These are phyloP conservation scores for Cochlearia excelsa DNA, from an alignment of 345 rosid genomes.

Conservation along the genomic window DNA sequence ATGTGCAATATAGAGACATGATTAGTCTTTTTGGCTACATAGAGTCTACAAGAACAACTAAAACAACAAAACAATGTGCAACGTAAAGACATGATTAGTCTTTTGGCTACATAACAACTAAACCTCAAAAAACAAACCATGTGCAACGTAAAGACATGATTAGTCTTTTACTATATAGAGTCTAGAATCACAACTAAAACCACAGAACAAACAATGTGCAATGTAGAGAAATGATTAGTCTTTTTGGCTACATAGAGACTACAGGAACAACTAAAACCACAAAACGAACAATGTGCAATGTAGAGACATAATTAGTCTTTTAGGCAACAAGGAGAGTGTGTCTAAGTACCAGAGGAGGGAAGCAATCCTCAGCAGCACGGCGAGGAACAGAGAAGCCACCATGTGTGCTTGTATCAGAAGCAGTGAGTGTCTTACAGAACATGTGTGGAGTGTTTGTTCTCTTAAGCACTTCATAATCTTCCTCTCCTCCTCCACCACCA, in stretches of 20 bases:
- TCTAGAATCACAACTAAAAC: neutral
- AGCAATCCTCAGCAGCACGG: conserved; percentile 99
- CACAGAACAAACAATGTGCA: neutral
- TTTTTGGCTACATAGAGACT: neutral
- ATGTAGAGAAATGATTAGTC: neutral
- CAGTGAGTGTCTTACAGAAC: conserved; percentile 99
- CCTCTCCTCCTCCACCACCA: conserved; percentile 73
- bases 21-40: too few relatives aligned
- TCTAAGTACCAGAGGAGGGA: conserved; percentile 80
- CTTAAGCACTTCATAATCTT: conserved; percentile 52
- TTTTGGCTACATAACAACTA: too few relatives aligned
- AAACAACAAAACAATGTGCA: too few relatives aligned
- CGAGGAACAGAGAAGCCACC: conserved; percentile 99
- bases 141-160: conserved; percentile 3
- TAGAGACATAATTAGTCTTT: neutral
- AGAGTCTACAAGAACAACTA: too few relatives aligned
- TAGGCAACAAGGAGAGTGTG: neutral
- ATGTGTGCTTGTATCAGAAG: conserved; percentile 98
- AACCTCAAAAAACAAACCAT: neutral
- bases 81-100: too few relatives aligned
- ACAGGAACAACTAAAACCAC: neutral
- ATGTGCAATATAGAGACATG: too few relatives aligned
- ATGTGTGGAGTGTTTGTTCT: conserved; percentile 85
- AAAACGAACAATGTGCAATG: conserved; percentile 1
- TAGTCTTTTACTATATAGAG: neutral